Percentiles rank a stretch among this genome's conserved stretches.
phyloP scores from a whole-genome alignment of 371 early-diverging fungal species.

The Thermomucor indicae-seudaticae region DNA sequence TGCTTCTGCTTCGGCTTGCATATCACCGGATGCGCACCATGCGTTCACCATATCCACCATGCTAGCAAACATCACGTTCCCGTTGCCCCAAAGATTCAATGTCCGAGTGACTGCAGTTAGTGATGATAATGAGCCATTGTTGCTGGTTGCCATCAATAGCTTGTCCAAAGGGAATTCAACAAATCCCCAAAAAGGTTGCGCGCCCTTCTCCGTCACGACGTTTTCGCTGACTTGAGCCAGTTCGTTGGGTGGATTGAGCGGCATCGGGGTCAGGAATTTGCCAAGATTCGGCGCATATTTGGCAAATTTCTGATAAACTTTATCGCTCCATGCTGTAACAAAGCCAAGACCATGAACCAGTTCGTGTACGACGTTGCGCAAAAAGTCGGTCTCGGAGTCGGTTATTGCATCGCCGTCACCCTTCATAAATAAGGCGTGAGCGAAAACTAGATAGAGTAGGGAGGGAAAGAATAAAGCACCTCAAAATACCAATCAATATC shows the following conservation, averaged over 20 bases:
- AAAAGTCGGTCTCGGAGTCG: slow-evolving; percentile 36
- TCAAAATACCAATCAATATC: slow-evolving; percentile 49
- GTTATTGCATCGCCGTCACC: slow-evolving; percentile 6
- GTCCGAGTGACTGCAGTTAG: slow-evolving; percentile 11
- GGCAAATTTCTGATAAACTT: slow-evolving; percentile 16
- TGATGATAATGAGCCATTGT: too few relatives aligned
- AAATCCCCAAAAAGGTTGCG: slow-evolving; percentile 43
- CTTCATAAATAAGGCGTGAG: slow-evolving; percentile 5
- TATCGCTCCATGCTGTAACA: slow-evolving; percentile 49
- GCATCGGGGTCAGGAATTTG: slow-evolving; percentile 22
- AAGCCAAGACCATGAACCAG: slow-evolving; percentile 68
- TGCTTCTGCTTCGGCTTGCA: slow-evolving; percentile 1
- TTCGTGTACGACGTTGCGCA: slow-evolving; percentile 57
- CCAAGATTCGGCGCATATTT: slow-evolving; percentile 14
- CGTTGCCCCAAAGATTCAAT: slow-evolving; percentile 22
- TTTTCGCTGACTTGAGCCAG: slow-evolving; percentile 1
- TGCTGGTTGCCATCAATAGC: slow-evolving; percentile 9
- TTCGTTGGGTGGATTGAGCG: slow-evolving; percentile 18
- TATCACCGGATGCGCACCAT: slow-evolving; percentile 19
- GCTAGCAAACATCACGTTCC: slow-evolving; percentile 22
- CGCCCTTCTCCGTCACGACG: slow-evolving; percentile 1
- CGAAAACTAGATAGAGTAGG: background rate
- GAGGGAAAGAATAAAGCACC: slow-evolving; percentile 3
- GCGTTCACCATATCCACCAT: slow-evolving; percentile 32
- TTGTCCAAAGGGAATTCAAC: slow-evolving; percentile 44